phyloP scores from a whole-genome alignment of 495 filamentous ascomycete genomes.

The Aspergillus cristatus region DNA sequence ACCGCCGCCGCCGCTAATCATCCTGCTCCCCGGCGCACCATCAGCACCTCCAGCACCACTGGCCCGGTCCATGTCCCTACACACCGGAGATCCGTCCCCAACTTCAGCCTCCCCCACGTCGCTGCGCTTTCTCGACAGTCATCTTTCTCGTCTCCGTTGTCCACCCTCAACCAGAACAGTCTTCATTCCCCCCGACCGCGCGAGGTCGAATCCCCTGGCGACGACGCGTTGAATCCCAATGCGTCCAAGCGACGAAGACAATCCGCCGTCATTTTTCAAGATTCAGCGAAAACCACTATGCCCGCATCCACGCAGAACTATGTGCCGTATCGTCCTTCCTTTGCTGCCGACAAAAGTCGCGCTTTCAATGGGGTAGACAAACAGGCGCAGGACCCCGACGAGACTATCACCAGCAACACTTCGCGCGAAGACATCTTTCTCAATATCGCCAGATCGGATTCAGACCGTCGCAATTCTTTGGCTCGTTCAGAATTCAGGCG shows the following conservation, averaged over 20 bases:
- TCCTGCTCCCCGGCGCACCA: slow-evolving; percentile 9
- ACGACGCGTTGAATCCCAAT: slow-evolving; percentile 20
- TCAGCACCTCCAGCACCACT: slow-evolving; percentile 12
- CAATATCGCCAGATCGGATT: slow-evolving; percentile 51
- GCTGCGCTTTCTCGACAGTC: slow-evolving; percentile 2
- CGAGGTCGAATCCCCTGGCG: too few relatives aligned
- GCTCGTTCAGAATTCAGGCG: slow-evolving; percentile 40
- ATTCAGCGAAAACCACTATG: slow-evolving; percentile 18
- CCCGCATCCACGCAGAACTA: slow-evolving; percentile 16
- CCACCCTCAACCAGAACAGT: slow-evolving; percentile 1
- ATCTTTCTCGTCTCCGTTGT: slow-evolving; percentile 5
- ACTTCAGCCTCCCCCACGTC: slow-evolving; percentile 9
- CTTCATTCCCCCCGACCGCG: too few relatives aligned
- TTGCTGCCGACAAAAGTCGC: slow-evolving; percentile 20
- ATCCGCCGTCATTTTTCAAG: slow-evolving; percentile 18
- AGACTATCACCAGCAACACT: slow-evolving; percentile 20
- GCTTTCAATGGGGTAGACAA: slow-evolving; percentile 18
- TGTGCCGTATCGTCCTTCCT: slow-evolving; percentile 17
- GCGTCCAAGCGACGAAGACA: slow-evolving; percentile 21
- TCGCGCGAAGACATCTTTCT: slow-evolving; percentile 53
- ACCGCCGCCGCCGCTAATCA: slow-evolving; percentile 1
- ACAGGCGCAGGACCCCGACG: slow-evolving; percentile 14
- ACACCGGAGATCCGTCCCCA: slow-evolving; percentile 12
- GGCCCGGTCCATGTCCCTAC: neutral
- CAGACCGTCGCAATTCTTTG: slow-evolving; percentile 34